These are phyloP conservation scores for Talaromyces pinophilus DNA, from an alignment of 2,329 filamentous ascomycete genomes.

Conservation along the genomic window DNA sequence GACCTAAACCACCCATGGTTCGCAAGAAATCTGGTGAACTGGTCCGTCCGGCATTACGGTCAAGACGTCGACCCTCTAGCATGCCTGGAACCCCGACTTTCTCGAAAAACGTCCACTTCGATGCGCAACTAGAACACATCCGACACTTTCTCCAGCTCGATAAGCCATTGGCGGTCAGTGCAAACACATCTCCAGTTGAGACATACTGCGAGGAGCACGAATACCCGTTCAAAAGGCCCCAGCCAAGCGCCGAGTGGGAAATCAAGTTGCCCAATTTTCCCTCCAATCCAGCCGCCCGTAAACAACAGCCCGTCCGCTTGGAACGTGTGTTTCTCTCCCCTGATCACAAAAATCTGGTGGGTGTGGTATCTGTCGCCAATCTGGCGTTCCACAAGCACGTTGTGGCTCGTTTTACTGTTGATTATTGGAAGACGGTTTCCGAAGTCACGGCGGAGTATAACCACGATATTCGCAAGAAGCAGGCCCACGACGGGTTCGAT, in stretches of 20 bases:
- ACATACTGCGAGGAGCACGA: constrained; percentile 83
- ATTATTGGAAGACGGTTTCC: constrained; percentile 98
- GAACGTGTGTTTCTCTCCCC: constrained; percentile 84
- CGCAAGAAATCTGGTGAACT: constrained; percentile 98
- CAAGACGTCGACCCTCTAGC: constrained; percentile 80
- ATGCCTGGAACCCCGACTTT: constrained; percentile 98
- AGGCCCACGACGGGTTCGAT: constrained; percentile 68
- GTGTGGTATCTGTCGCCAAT: constrained; percentile 82
- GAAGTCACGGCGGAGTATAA: constrained; percentile 89
- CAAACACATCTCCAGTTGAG: constrained; percentile 87
- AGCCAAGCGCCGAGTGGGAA: constrained; percentile 74
- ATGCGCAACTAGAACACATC: constrained; percentile 93
- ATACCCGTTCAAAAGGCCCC: constrained; percentile 74
- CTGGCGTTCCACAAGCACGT: constrained; percentile 86
- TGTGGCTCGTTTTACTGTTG: constrained; percentile 89
- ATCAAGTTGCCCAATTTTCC: constrained; percentile 85
- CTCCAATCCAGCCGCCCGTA: constrained; percentile 59
- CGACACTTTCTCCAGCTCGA: constrained; percentile 94
- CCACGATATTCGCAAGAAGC: constrained; percentile 70
- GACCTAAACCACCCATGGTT: constrained; percentile 82
- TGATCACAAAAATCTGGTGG: constrained; percentile 84
- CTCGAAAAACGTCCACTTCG: constrained; percentile 97
- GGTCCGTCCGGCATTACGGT: constrained; percentile 83
- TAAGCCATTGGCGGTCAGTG: constrained; percentile 91
- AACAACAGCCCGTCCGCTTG: constrained; percentile 66